Conservation (phyloP, 2,329 filamentous ascomycete genomes). For the Ophiostoma sp. region DNA sequence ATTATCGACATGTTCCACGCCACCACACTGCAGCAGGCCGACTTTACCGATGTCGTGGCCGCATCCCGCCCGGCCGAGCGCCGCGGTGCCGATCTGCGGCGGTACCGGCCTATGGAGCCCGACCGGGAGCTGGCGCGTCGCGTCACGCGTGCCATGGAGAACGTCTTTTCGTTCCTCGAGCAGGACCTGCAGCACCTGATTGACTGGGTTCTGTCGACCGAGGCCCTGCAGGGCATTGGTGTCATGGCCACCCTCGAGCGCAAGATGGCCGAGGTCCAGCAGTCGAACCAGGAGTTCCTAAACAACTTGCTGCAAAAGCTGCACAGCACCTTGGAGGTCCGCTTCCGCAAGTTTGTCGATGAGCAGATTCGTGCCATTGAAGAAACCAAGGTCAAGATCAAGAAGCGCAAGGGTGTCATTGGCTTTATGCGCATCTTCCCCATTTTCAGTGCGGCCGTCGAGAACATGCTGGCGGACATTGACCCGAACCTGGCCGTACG, state of each 20-base stretch:
- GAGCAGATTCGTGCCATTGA: slow-evolving; percentile 95
- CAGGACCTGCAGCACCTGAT: slow-evolving; percentile 75
- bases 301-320: slow-evolving; percentile 75
- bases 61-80: slow-evolving; percentile 66
- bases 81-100: slow-evolving; percentile 69
- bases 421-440: slow-evolving; percentile 94
- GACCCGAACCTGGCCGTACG: slow-evolving; percentile 64
- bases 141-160: slow-evolving; percentile 84
- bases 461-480: slow-evolving; percentile 72
- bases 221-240: slow-evolving; percentile 90
- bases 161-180: slow-evolving; percentile 80
- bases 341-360: slow-evolving; percentile 87
- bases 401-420: slow-evolving; percentile 96
- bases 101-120: slow-evolving; percentile 79
- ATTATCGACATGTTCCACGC: slow-evolving; percentile 96
- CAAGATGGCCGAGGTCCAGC: slow-evolving; percentile 74
- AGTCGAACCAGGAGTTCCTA: slow-evolving; percentile 91
- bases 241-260: slow-evolving; percentile 79
- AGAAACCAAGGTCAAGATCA: slow-evolving; percentile 98
- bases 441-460: slow-evolving; percentile 75
- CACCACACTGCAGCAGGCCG: slow-evolving; percentile 75
- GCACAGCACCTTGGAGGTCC: slow-evolving; percentile 69
- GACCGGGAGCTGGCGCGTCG: slow-evolving; percentile 82
- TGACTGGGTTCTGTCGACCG: slow-evolving; percentile 77
- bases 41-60: slow-evolving; percentile 80